Percentiles rank a stretch among this genome's conserved stretches.
Evolutionary conservation across 2,329 filamentous ascomycete species (phyloP).

Genomic region (Trichoderma sp.): DNA sequence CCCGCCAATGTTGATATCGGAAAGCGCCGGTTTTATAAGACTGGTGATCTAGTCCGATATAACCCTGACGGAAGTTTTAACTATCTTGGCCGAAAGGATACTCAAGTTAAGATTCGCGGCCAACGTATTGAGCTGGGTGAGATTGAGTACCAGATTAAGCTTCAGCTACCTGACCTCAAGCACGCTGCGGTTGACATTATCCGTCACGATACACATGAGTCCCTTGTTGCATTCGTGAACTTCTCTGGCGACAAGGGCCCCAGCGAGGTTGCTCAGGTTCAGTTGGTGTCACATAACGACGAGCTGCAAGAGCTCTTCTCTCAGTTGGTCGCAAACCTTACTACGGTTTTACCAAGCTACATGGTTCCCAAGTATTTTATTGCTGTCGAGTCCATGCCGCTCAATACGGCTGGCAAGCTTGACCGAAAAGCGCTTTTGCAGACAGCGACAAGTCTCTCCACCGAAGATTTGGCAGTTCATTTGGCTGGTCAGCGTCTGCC

Average conservation of each 20-base stretch:
- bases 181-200: background rate
- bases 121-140: constrained; percentile 47
- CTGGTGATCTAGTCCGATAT: constrained; percentile 46
- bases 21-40: constrained; percentile 38
- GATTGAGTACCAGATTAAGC: constrained; percentile 23
- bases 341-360: background rate
- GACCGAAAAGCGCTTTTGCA: background rate
- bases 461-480: background rate
- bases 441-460: background rate
- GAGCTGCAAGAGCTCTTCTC: background rate
- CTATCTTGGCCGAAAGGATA: constrained; percentile 51
- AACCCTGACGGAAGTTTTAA: constrained; percentile 38
- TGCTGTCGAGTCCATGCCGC: background rate
- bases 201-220: background rate
- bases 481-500: background rate
- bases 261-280: background rate
- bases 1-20: background rate
- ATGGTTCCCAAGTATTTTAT: constrained; percentile 16
- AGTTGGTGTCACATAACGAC: background rate
- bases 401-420: background rate
- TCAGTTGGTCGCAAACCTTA: background rate
- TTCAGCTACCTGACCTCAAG: background rate
- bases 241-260: background rate
- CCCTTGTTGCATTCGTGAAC: background rate
- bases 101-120: constrained; percentile 56